Base-by-base conservation (phyloP, 164 flowering plant species). In the Houttuynia cordata region DNA sequence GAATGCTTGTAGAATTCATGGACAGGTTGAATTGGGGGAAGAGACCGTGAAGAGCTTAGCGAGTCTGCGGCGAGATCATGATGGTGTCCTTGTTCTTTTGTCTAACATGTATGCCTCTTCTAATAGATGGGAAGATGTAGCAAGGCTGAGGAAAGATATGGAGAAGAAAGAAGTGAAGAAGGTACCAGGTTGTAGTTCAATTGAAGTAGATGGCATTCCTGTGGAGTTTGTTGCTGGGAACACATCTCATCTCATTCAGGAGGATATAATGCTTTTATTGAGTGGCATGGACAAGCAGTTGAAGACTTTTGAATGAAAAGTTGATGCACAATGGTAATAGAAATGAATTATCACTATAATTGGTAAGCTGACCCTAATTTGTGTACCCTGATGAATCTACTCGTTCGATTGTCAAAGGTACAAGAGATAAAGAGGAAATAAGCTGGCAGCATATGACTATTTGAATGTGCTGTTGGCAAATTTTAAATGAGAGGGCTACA, bases 91-190 rank as follows among this genome's bases (percentile, higher is more conserved):
- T 57, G 72, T 76, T 67, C 74, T 81, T 45, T 74, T 83, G 55
- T 81, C 86, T 15, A 80, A 81, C 69, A 71, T 83, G 56, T 83
- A 70, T 74, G 84, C 87, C 21, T 67, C 77, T 0, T 68, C 59
- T n/a, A 64, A 69, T 34, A 62, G 69, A 24, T 82, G 87, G 87
- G 76, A 77, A 51, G 76, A 73, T 69, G 87, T 77, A 19, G 76
- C 73, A 25, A 72, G 62, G 61, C 71, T 80, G 30, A 73, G 87
- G 70, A 76, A 75, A 69, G 79, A 59, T 22, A 82, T 80, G 84
- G 75, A 69, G 57, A 70, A 74, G 63, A 80, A 75, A 61, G 65
- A 60, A 41, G 74, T 80, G 57, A 71, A 23, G 58, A 82, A 80
- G 69, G 70, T 75, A 42, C 79, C 83, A 14, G 84, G 87, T 4